Percentiles rank a stretch among this genome's conserved stretches.
Evolutionary conservation across 2,329 filamentous ascomycete species (phyloP).

Genomic region (Myriangium duriaei): DNA sequence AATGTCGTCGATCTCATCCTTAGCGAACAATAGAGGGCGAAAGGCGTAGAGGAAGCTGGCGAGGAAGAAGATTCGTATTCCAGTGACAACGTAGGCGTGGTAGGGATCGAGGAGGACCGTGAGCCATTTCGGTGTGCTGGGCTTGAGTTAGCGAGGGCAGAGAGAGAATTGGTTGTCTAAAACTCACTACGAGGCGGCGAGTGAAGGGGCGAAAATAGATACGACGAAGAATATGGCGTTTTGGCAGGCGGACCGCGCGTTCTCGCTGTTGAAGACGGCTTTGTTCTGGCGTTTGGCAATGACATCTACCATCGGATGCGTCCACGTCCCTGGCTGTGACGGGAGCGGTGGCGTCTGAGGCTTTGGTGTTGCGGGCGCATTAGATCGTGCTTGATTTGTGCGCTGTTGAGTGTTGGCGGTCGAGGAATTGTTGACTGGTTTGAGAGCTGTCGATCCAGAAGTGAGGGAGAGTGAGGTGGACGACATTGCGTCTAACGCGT

Average conservation of each 20-base stretch:
- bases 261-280: constrained; percentile 64
- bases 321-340: constrained; percentile 57
- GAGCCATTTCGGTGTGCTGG: constrained; percentile 20
- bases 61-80: constrained; percentile 41
- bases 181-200: constrained; percentile 11
- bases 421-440: constrained; percentile 3
- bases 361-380: constrained; percentile 1
- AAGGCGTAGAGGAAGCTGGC: constrained; percentile 58
- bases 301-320: constrained; percentile 77
- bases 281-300: constrained; percentile 71
- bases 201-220: constrained; percentile 33
- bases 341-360: not conserved
- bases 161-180: not conserved
- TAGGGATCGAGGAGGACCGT: constrained; percentile 21
- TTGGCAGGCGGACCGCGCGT: constrained; percentile 56
- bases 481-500: constrained; percentile 1
- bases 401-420: not conserved
- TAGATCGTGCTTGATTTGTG: not conserved
- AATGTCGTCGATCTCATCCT: constrained; percentile 76
- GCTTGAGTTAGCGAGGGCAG: constrained; percentile 4
- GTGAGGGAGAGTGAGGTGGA: constrained; percentile 5
- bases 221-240: constrained; percentile 48
- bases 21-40: constrained; percentile 56
- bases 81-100: constrained; percentile 30
- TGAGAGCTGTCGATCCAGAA: constrained; percentile 5